Evolutionary conservation across 192 early-diverging fungal genomes (phyloP).

Genomic region (Gamsiella multidivaricata): DNA sequence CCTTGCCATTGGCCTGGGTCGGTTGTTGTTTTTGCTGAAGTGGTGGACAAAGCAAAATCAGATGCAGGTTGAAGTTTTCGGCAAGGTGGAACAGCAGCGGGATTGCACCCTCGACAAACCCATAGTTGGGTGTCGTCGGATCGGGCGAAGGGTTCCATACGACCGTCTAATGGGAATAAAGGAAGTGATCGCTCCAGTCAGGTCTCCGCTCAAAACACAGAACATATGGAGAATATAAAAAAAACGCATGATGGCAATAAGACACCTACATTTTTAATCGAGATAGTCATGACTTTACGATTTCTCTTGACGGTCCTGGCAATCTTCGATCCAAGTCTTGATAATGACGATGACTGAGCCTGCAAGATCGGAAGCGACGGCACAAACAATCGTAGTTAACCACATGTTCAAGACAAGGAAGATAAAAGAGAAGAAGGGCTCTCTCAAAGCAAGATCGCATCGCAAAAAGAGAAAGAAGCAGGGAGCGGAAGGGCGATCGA

Average conservation of each 20-base stretch:
- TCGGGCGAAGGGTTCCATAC: constrained; percentile 84
- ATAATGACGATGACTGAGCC: constrained; percentile 41
- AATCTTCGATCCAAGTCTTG: constrained; percentile 50
- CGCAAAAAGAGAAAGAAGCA: neutral
- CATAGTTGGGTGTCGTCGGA: constrained; percentile 72
- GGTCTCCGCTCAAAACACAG: neutral
- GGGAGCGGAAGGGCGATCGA: neutral
- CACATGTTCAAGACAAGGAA: neutral
- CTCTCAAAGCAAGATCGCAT: no score
- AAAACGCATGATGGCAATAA: neutral
- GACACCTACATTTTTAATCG: constrained; percentile 66
- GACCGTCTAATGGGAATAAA: constrained; percentile 63
- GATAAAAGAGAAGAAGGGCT: no score
- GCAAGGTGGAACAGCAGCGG: constrained; percentile 65
- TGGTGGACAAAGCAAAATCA: constrained; percentile 66
- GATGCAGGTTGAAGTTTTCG: constrained; percentile 62
- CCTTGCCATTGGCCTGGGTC: constrained; percentile 10
- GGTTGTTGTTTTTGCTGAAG: constrained; percentile 3
- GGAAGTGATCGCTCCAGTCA: neutral
- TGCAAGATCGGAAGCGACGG: neutral
- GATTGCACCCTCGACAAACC: constrained; percentile 71
- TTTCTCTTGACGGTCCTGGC: constrained; percentile 56
- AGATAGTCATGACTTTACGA: constrained; percentile 67
- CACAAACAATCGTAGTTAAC: neutral
- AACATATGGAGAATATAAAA: no score